A percentile compares a stretch with the other conserved stretches of the same genome.
These are phyloP conservation scores for Fusarium sp. DNA, from an alignment of 2,329 filamentous ascomycete genomes.

Conservation along the genomic window DNA sequence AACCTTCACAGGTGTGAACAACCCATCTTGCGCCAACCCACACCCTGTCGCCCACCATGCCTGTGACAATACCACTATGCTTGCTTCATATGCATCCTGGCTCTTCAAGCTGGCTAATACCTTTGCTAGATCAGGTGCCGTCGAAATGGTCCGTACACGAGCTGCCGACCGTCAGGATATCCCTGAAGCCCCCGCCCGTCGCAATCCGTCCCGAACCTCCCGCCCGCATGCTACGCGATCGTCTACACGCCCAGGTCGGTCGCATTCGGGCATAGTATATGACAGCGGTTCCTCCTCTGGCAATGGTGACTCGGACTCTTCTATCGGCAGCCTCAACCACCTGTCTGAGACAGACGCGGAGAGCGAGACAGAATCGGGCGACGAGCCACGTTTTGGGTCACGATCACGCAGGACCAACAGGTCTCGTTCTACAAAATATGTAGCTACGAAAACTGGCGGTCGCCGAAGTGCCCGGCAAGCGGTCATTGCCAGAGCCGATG, in stretches of 20 bases:
- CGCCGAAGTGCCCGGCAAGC: conserved; percentile 35
- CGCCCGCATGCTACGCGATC: conserved; percentile 21
- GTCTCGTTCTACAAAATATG: neutral
- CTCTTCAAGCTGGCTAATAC: conserved; percentile 19
- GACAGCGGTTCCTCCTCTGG: conserved; percentile 32
- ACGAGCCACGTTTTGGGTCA: conserved; percentile 15
- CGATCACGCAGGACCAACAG: conserved; percentile 19
- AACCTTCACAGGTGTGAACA: conserved; percentile 35
- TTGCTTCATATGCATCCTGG: fast-evolving
- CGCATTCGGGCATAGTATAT: conserved; percentile 22
- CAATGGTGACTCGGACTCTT: conserved; percentile 28
- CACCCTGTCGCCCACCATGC: neutral
- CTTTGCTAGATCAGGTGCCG: conserved; percentile 9
- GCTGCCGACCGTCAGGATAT: conserved; percentile 38
- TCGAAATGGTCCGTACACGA: conserved; percentile 51
- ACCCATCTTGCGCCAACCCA: conserved; percentile 30
- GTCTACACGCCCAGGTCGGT: conserved; percentile 35
- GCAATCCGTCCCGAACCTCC: conserved; percentile 44
- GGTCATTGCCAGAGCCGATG: conserved; percentile 15
- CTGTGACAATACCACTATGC: neutral
- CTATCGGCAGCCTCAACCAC: conserved; percentile 20
- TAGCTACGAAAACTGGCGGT: conserved; percentile 7
- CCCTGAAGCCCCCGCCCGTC: conserved; percentile 32
- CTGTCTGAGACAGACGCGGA: conserved; percentile 26
- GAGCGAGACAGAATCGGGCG: conserved; percentile 23